Percentiles rank a stretch among this genome's conserved stretches.
Conservation (phyloP, 2,329 filamentous ascomycete genomes). For the Pseudohalonectria lignicola region DNA sequence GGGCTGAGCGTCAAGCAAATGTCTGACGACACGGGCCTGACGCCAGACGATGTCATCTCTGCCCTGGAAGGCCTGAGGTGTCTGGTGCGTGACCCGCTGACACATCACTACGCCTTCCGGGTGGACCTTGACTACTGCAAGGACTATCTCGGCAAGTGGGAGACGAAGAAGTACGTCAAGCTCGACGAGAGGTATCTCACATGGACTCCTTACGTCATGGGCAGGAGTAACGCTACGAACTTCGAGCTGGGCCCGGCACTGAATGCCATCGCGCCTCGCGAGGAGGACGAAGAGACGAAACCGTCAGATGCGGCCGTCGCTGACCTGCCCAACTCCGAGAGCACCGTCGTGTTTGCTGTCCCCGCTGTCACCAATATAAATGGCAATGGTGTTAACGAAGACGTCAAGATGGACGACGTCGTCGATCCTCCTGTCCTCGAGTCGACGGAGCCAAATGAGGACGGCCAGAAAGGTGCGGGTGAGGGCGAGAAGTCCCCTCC, state of each 20-base stretch:
- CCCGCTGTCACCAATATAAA: background rate
- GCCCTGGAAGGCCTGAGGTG: constrained; percentile 84
- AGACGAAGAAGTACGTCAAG: constrained; percentile 76
- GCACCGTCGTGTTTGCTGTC: constrained; percentile 9
- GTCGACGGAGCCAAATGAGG: constrained; percentile 10
- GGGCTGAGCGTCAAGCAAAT: constrained; percentile 55
- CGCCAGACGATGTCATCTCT: constrained; percentile 89
- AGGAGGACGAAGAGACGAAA: constrained; percentile 51
- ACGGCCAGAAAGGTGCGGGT: constrained; percentile 4
- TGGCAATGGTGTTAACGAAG: constrained; percentile 5
- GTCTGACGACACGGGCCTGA: constrained; percentile 88
- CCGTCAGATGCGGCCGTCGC: constrained; percentile 18
- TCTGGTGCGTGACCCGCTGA: constrained; percentile 79
- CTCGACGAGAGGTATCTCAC: constrained; percentile 71
- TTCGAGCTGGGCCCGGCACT: constrained; percentile 74
- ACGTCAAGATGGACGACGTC: constrained; percentile 13
- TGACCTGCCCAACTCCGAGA: constrained; percentile 19
- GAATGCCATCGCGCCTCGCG: constrained; percentile 77
- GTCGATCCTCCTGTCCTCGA: constrained; percentile 9
- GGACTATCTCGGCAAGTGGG: constrained; percentile 81
- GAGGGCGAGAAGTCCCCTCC: background rate
- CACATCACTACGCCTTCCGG: constrained; percentile 79
- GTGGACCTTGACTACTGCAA: constrained; percentile 78
- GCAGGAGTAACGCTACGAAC: constrained; percentile 67
- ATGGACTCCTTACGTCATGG: constrained; percentile 98